A percentile compares a stretch with the other conserved stretches of the same genome.
Evolutionary conservation across 768 basidiomycete genomes (phyloP).

Genomic region (Dioszegia crocea): DNA sequence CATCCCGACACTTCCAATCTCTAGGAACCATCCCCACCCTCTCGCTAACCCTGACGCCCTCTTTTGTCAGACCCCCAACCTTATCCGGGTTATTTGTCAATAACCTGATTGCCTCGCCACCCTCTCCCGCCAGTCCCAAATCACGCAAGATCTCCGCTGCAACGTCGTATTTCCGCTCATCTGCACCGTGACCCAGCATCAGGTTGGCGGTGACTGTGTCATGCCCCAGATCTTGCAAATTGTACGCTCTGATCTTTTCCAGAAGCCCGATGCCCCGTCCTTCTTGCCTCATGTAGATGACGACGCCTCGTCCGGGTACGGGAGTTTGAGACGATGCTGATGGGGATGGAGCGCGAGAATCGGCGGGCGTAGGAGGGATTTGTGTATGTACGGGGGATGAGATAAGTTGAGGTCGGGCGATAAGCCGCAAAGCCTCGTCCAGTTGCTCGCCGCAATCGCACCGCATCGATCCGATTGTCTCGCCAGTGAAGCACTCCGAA

Average conservation of each 20-base stretch:
- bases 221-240: constrained; percentile 93
- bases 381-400: neutral
- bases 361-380: constrained; percentile 36
- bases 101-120: constrained; percentile 59
- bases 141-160: constrained; percentile 87
- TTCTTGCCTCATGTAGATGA: constrained; percentile 94
- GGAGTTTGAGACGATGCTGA: constrained; percentile 49
- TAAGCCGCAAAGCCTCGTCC: constrained; percentile 84
- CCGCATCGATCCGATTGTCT: constrained; percentile 95
- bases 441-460: constrained; percentile 99
- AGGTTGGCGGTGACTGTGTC: constrained; percentile 98
- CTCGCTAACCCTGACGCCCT: constrained; percentile 75
- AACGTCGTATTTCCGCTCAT: constrained; percentile 87
- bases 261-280: constrained; percentile 93
- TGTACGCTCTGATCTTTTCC: constrained; percentile 95
- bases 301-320: constrained; percentile 81
- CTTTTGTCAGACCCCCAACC: constrained; percentile 75
- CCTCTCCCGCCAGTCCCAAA: constrained; percentile 64
- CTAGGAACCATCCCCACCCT: constrained; percentile 92
- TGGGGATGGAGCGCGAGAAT: constrained; percentile 66
- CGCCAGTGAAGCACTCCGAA: constrained; percentile 97
- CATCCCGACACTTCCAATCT: constrained; percentile 61
- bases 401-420: constrained; percentile 26
- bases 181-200: constrained; percentile 88
- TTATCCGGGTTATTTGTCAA: constrained; percentile 99